phyloP scores from a whole-genome alignment of 495 filamentous ascomycete genomes.

The Penicillium coprophilum region DNA sequence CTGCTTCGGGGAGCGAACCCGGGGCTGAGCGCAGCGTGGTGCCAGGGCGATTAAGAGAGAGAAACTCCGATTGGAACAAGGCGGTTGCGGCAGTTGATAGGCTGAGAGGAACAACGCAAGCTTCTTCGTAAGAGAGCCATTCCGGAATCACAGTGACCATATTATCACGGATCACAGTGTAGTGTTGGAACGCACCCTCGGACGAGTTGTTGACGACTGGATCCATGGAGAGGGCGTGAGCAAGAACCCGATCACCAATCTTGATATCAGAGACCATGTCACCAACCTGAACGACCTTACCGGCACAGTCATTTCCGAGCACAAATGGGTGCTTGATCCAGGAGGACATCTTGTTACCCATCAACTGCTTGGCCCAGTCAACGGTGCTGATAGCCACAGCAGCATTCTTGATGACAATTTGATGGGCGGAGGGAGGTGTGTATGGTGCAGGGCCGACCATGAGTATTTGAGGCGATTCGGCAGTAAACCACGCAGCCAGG shows the following conservation, averaged over 20 bases:
- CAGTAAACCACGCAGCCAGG: conserved; percentile 11
- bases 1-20: conserved; percentile 34
- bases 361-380: conserved; percentile 48
- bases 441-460: conserved; percentile 5
- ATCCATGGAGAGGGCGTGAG: conserved; percentile 9
- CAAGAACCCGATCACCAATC: conserved; percentile 25
- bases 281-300: conserved; percentile 54
- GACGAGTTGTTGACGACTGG: neutral
- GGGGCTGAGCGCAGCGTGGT: conserved; percentile 13
- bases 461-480: neutral
- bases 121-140: conserved; percentile 37
- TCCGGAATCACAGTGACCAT: conserved; percentile 23
- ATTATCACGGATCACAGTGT: conserved; percentile 31
- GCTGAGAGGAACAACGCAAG: conserved; percentile 46
- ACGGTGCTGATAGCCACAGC: conserved; percentile 49
- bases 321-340: conserved; percentile 46
- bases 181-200: conserved; percentile 38
- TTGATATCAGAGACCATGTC: conserved; percentile 18
- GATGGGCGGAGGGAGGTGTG: neutral
- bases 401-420: conserved; percentile 43
- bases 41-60: conserved; percentile 43
- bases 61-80: conserved; percentile 48
- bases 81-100: conserved; percentile 53
- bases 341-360: conserved; percentile 17
- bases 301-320: conserved; percentile 56